These are phyloP conservation scores for Sclerotinia nivalis DNA, from an alignment of 2,329 filamentous ascomycete species.

Conservation along the genomic window DNA sequence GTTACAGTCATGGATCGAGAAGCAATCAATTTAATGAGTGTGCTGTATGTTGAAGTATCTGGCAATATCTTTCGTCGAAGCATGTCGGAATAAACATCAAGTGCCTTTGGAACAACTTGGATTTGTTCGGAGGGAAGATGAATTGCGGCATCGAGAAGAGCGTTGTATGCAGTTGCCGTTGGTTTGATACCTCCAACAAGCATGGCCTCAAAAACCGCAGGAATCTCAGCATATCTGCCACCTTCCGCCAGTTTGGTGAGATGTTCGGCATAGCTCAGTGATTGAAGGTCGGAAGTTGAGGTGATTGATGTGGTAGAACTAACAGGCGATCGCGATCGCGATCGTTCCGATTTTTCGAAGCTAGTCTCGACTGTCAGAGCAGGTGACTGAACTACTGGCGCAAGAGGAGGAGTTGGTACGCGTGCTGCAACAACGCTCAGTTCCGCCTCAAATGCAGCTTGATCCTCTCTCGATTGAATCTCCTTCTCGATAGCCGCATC, in stretches of 20 bases:
- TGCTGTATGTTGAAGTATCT: constrained; percentile 83
- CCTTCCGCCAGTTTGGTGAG: constrained; percentile 71
- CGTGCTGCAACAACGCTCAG: constrained; percentile 40
- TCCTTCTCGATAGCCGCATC: constrained; percentile 83
- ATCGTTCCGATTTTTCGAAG: constrained; percentile 46
- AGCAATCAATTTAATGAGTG: constrained; percentile 80
- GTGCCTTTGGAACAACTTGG: constrained; percentile 83
- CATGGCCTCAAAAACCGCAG: constrained; percentile 87
- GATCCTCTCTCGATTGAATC: constrained; percentile 53
- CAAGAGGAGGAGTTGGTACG: constrained; percentile 36
- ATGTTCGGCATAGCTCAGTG: constrained; percentile 72
- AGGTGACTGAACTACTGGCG: constrained; percentile 32
- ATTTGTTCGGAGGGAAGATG: constrained; percentile 76
- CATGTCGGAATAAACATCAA: constrained; percentile 98
- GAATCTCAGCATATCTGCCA: constrained; percentile 82
- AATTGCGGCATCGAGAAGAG: constrained; percentile 81
- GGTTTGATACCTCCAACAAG: constrained; percentile 79
- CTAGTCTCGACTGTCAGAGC: constrained; percentile 37
- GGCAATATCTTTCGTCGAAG: constrained; percentile 79
- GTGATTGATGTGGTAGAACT: constrained; percentile 58
- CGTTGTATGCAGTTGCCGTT: constrained; percentile 86
- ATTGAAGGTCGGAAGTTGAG: constrained; percentile 59
- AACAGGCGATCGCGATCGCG: constrained; percentile 47
- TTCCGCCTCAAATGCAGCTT: constrained; percentile 44
- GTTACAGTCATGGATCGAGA: constrained; percentile 78